These are phyloP conservation scores for Pythium rishiriense DNA, from an alignment of 352 stramenopile species.

Conservation along the genomic window DNA sequence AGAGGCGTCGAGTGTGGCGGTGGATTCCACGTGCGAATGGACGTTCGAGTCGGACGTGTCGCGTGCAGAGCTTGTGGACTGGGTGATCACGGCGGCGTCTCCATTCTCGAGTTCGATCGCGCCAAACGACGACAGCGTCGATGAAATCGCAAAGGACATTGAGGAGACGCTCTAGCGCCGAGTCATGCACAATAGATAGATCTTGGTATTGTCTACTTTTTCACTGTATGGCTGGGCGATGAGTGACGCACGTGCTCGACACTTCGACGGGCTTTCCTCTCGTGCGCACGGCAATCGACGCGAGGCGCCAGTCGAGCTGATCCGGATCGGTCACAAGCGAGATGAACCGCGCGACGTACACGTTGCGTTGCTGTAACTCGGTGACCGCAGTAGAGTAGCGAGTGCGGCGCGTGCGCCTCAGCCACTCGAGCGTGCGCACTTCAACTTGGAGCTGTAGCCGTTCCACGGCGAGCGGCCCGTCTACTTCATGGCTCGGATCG, in stretches of 20 bases:
- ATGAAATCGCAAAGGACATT: constrained; percentile 1
- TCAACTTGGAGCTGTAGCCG: constrained; percentile 21
- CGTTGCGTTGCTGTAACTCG: constrained; percentile 10
- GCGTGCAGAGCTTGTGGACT: constrained; percentile 36
- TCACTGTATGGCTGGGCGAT: not conserved
- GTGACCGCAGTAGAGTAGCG: not conserved
- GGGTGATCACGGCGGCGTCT: constrained; percentile 36
- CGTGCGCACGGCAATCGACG: constrained; percentile 14
- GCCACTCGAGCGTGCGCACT: constrained; percentile 2
- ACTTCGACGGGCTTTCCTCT: not conserved
- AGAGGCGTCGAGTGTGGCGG: constrained; percentile 1
- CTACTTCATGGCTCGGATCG: not conserved
- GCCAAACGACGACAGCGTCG: constrained; percentile 7
- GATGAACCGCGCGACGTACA: constrained; percentile 16
- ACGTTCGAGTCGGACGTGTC: constrained; percentile 50
- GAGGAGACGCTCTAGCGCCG: not conserved
- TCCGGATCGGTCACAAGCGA: constrained; percentile 15
- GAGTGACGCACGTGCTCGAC: not conserved
- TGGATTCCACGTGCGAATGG: constrained; percentile 42
- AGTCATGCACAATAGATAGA: not conserved
- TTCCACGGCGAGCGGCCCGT: constrained; percentile 11
- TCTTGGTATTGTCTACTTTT: not conserved
- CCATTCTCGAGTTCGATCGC: constrained; percentile 25
- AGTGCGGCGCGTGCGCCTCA: not conserved
- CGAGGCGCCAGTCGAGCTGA: constrained; percentile 23